Percentiles rank a stretch among this genome's conserved stretches.
Evolutionary conservation across 306 rosid genomes (phyloP).

Genomic region (Vachellia collinsii): DNA sequence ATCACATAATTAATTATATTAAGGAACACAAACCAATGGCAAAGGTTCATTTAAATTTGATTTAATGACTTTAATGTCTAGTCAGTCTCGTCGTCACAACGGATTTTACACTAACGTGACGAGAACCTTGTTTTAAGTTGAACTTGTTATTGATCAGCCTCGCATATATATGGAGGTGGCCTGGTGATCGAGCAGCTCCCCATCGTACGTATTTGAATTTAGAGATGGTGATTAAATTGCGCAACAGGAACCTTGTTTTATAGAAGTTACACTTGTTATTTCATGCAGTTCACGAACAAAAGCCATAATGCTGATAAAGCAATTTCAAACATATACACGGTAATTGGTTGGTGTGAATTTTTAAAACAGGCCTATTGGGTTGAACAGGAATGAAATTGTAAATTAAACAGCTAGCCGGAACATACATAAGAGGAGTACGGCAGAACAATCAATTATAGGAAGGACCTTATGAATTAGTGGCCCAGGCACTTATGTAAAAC

Average conservation of each 20-base stretch:
- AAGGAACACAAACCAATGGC: neutral
- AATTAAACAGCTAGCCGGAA: conserved; percentile 19
- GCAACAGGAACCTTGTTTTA: neutral
- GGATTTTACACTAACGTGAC: neutral
- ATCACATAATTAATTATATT: neutral
- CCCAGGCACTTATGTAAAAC: conserved; percentile 51
- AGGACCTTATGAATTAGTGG: conserved; percentile 60
- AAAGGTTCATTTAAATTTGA: neutral
- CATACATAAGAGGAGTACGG: conserved; percentile 37
- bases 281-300: neutral
- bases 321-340: neutral
- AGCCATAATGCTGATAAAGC: neutral
- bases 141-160: too few relatives aligned
- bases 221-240: neutral
- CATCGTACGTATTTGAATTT: neutral
- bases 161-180: too few relatives aligned
- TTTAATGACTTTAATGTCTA: neutral
- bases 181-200: neutral
- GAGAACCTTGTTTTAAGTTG: too few relatives aligned
- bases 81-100: neutral
- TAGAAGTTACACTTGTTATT: neutral
- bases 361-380: neutral
- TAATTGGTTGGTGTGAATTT: neutral
- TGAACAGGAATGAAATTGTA: conserved; percentile 5
- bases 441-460: conserved; percentile 43